Evolutionary conservation across 2,329 filamentous ascomycete species (phyloP).

Genomic region (Exophiala sp.): DNA sequence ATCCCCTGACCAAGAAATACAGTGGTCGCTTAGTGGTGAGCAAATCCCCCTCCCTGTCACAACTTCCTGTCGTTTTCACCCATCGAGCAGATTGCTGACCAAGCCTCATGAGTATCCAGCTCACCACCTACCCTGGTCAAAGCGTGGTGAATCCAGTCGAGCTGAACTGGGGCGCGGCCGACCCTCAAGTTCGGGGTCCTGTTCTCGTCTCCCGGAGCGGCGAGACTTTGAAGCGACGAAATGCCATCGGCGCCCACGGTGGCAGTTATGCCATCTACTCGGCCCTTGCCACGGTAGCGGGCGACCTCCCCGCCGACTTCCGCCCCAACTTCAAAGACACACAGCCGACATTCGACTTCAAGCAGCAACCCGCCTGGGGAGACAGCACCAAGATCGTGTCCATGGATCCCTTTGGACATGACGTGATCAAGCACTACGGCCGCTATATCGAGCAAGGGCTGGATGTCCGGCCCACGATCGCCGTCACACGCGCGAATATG

Average conservation of each 20-base stretch:
- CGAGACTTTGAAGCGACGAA: conserved; percentile 70
- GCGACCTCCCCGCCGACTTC: conserved; percentile 77
- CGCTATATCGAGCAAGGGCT: conserved; percentile 66
- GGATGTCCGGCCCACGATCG: conserved; percentile 84
- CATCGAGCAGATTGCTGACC: no score
- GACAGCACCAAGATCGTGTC: conserved; percentile 92
- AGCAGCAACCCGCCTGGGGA: conserved; percentile 82
- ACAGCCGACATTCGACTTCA: conserved; percentile 82
- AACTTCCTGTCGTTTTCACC: no score
- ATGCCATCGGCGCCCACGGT: conserved; percentile 68
- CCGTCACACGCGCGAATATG: conserved; percentile 90
- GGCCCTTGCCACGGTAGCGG: conserved; percentile 83
- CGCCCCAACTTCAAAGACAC: conserved; percentile 75
- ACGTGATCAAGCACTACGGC: conserved; percentile 76
- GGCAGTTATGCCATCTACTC: conserved; percentile 96
- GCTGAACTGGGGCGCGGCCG: conserved; percentile 77
- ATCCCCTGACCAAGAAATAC: no score
- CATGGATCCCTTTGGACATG: conserved; percentile 91
- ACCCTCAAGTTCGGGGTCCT: conserved; percentile 70
- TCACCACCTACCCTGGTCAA: conserved; percentile 86
- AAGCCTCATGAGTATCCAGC: no score
- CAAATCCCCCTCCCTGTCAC: no score
- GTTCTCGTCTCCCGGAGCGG: conserved; percentile 75
- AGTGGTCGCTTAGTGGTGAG: no score
- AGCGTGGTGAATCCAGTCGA: conserved; percentile 86